phyloP scores from a whole-genome alignment of 208 protist species.

The Porcisia hertigi region DNA sequence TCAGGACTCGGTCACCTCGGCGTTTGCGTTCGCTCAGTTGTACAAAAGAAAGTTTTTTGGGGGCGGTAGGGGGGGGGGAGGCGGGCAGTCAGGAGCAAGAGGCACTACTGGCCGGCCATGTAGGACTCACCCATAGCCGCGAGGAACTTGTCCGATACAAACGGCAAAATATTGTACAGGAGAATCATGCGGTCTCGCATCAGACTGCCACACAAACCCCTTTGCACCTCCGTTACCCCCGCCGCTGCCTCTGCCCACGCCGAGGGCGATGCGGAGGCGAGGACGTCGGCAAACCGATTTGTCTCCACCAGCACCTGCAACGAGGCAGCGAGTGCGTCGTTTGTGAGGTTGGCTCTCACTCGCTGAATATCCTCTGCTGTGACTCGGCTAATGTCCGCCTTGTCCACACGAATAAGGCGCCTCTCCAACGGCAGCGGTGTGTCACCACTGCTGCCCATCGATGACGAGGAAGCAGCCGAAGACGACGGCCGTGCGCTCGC shows the following conservation, averaged over 20 bases:
- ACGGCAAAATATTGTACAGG: conserved; percentile 75
- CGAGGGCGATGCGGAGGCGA: conserved; percentile 28
- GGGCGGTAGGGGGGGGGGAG: not conserved
- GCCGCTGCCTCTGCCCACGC: conserved; percentile 43
- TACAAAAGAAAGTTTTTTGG: not conserved
- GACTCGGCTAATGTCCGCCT: conserved; percentile 49
- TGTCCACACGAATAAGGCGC: conserved; percentile 51
- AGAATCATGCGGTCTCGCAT: conserved; percentile 44
- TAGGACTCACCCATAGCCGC: conserved; percentile 33
- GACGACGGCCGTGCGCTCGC: not conserved
- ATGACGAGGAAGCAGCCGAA: not conserved
- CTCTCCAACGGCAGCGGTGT: conserved; percentile 38
- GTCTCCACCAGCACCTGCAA: conserved; percentile 61
- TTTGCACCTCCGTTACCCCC: conserved; percentile 35
- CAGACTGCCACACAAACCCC: conserved; percentile 19
- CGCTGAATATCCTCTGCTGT: conserved; percentile 56
- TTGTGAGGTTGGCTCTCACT: conserved; percentile 33
- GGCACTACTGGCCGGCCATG: not conserved
- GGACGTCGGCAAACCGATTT: conserved; percentile 71
- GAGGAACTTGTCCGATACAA: conserved; percentile 58
- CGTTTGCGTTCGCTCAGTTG: not conserved
- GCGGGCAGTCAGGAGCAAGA: not conserved
- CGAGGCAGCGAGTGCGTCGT: conserved; percentile 45
- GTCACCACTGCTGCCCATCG: not conserved
- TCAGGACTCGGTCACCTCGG: too few relatives aligned